Evolutionary conservation across 2,329 filamentous ascomycete genomes (phyloP).

Genomic region (Colletotrichum sp.): DNA sequence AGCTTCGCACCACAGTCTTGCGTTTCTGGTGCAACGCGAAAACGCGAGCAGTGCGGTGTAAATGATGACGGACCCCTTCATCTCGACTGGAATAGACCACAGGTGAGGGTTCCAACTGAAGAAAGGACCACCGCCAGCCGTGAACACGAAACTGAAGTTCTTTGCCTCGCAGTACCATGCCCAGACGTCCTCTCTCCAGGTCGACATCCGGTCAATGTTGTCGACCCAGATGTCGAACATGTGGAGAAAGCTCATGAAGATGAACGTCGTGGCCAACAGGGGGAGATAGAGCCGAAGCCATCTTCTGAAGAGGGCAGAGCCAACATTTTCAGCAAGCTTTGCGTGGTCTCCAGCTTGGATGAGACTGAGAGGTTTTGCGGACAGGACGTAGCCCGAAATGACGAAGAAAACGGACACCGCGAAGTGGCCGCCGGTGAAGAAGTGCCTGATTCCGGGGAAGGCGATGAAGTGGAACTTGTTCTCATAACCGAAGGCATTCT

Average conservation of each 20-base stretch:
- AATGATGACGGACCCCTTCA: conserved; percentile 67
- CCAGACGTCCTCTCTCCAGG: conserved; percentile 55
- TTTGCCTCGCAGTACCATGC: conserved; percentile 52
- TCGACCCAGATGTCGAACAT: conserved; percentile 40
- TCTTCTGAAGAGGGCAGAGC: conserved; percentile 53
- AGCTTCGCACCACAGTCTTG: conserved; percentile 33
- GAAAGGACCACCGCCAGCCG: conserved; percentile 46
- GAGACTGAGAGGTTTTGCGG: conserved; percentile 52
- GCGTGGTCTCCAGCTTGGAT: conserved; percentile 48
- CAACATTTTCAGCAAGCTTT: conserved; percentile 48
- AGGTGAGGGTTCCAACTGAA: conserved; percentile 58
- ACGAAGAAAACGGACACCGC: conserved; percentile 60
- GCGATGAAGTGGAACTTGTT: conserved; percentile 51
- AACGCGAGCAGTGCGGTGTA: conserved; percentile 57
- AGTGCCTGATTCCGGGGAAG: conserved; percentile 62
- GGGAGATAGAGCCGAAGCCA: conserved; percentile 56
- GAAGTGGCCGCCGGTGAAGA: conserved; percentile 68
- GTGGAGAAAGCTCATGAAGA: conserved; percentile 42
- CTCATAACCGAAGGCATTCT: conserved; percentile 50
- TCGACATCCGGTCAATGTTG: conserved; percentile 41
- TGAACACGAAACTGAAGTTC: conserved; percentile 42
- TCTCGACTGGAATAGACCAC: conserved; percentile 70
- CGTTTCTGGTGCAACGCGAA: conserved; percentile 36
- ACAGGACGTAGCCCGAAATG: conserved; percentile 63
- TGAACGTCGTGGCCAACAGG: conserved; percentile 59